Conservation (phyloP, 192 early-diverging fungal species). For the Coemansia sp. region DNA sequence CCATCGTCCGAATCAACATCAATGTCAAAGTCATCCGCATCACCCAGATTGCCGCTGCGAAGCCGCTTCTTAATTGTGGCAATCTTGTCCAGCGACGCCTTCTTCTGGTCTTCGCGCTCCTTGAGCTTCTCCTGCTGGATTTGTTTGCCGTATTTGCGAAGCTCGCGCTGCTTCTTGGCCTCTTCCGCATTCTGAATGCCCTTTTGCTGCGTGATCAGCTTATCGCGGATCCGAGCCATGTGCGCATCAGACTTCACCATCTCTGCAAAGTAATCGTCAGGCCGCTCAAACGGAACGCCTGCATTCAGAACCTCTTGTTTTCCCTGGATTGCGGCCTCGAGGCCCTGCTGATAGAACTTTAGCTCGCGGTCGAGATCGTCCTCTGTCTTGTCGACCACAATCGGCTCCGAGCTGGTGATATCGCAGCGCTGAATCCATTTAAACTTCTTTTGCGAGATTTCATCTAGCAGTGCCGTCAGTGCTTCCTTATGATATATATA, state of each 20-base stretch:
- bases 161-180: conserved; percentile 81
- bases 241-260: conserved; percentile 98
- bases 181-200: conserved; percentile 78
- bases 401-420: conserved; percentile 58
- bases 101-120: conserved; percentile 85
- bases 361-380: conserved; percentile 93
- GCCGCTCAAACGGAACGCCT: conserved; percentile 76
- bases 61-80: conserved; percentile 83
- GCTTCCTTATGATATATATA: conserved; percentile 54
- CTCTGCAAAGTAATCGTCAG: conserved; percentile 97
- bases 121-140: conserved; percentile 89
- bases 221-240: conserved; percentile 87
- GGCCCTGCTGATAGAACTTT: conserved; percentile 90
- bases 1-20: conserved; percentile 40
- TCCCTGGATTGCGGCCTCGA: conserved; percentile 71
- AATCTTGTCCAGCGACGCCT: conserved; percentile 88
- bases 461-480: conserved; percentile 59
- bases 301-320: conserved; percentile 61
- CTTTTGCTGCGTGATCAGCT: conserved; percentile 80
- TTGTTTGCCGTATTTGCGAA: conserved; percentile 97
- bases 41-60: conserved; percentile 54
- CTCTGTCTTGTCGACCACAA: conserved; percentile 62
- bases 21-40: conserved; percentile 52
- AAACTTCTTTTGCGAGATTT: conserved; percentile 62
- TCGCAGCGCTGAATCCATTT: conserved; percentile 73